Conservation (phyloP, 345 rosid genomes). For the Durio zibethinus region DNA sequence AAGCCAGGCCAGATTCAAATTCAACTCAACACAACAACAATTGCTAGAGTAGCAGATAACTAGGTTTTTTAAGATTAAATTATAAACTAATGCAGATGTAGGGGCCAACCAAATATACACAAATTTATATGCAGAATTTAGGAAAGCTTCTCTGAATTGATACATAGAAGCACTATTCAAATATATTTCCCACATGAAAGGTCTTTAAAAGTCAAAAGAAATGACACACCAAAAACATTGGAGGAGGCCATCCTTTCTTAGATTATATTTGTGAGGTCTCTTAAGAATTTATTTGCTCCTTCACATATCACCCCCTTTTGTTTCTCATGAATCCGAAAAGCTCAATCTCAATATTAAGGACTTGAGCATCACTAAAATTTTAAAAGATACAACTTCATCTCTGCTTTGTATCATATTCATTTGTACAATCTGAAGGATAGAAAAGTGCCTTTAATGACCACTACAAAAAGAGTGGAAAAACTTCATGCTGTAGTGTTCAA, state of each 20-base stretch:
- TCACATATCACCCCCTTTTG: neutral
- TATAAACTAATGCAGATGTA: neutral
- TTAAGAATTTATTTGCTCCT: neutral
- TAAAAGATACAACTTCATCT: neutral
- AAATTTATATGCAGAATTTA: neutral
- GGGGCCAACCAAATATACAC: neutral
- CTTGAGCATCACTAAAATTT: constrained; percentile 14
- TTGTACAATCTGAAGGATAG: neutral
- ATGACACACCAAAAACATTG: neutral
- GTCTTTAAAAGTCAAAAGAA: neutral
- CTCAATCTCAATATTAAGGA: neutral
- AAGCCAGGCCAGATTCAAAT: neutral
- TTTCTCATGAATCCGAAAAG: neutral
- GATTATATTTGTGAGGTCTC: neutral
- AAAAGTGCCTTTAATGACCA: neutral
- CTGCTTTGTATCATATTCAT: neutral
- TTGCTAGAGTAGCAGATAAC: neutral
- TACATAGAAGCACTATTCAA: too few relatives aligned
- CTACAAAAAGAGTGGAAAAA: neutral
- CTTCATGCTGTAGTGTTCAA: neutral
- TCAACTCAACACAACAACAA: neutral
- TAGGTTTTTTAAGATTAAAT: neutral
- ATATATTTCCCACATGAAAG: neutral
- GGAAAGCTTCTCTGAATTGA: neutral
- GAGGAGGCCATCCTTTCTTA: neutral